Conservation (phyloP, 805 yeast genomes). For the Saccharomycopsis sp. region DNA sequence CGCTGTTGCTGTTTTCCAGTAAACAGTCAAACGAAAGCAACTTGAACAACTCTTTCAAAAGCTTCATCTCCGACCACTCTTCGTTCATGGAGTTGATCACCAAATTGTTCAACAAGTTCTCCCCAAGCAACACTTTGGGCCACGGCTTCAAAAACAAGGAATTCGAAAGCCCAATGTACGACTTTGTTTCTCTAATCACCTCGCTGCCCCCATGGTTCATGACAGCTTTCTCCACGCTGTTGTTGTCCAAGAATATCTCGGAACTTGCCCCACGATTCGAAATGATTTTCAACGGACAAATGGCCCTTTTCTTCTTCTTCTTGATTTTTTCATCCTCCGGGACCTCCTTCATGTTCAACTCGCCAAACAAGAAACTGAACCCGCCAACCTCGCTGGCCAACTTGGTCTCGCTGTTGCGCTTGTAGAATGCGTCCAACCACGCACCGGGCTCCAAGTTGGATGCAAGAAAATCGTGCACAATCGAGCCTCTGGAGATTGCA, state of each 20-base stretch:
- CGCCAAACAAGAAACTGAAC: conserved; percentile 52
- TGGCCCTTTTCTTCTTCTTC: conserved; percentile 20
- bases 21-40: conserved; percentile 42
- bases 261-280: conserved; percentile 37
- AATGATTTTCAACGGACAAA: conserved; percentile 35
- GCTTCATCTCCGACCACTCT: conserved; percentile 22
- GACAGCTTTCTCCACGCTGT: neutral
- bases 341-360: conserved; percentile 27
- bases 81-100: conserved; percentile 24
- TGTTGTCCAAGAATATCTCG: conserved; percentile 6
- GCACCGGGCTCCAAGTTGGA: conserved; percentile 30
- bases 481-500: conserved; percentile 43
- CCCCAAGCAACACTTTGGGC: conserved; percentile 61
- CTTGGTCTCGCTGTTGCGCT: conserved; percentile 22
- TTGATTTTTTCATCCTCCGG: too few relatives aligned
- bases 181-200: conserved; percentile 16
- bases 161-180: conserved; percentile 51
- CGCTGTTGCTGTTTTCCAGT: neutral
- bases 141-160: conserved; percentile 62
- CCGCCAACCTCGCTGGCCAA: conserved; percentile 44
- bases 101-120: conserved; percentile 31
- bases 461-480: conserved; percentile 39
- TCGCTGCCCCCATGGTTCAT: neutral
- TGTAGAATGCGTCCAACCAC: conserved; percentile 35
- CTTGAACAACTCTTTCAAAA: conserved; percentile 45